Evolutionary conservation across 306 rosid species (phyloP), one percentile per base, ranked within the genome.

Genomic region (Cucurbita moschata): DNA sequence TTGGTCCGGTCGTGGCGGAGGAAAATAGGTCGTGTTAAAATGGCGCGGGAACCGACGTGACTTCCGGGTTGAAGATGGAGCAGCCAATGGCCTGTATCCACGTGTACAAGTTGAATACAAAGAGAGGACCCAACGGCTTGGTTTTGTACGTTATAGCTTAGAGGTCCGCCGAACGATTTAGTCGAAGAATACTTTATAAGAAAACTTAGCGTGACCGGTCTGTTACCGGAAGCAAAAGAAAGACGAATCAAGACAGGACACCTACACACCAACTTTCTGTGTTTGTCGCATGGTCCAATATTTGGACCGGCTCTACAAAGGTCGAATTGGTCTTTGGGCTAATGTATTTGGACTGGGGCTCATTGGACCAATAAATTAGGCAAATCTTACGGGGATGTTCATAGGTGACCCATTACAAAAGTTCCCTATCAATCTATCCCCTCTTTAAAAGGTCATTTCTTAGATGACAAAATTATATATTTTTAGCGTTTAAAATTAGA

Each of bases 41-140:
- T 19, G 16, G 61, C 68, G 79, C 82, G 77, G 83, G 79, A 78
- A 72, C 63, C 10, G 26, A 57, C 47, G 35, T 19, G 51, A 30
- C 21, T 6, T 58, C 52, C 13, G 21, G 15, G 1, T 35, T 18
- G 52, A 42, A 42, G 14, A 68, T 62, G 78, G 51, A 5, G 4
- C 1, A 23, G 23, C 87, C 10, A 81, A 66, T 75, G 56, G 37
- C 10, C 0, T 4, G 56, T 10, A n/a, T 55, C 42, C 86, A 58
- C 73, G 74, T 52, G 38, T 2, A 35, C 14, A 6, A 8, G 18
- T 57, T 56, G 37, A 23, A 8, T 26, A 15, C 14, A n/a, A 62
- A 26, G 74, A 49, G 74, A 58, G 74, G 10, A 19, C 74, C 38
- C 75, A 52, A 72, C 63, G 23, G 50, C 14, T 44, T 59, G 39